A percentile compares a stretch with the other conserved stretches of the same genome.
phyloP scores from a whole-genome alignment of 495 filamentous ascomycete genomes.

The Xylaria castorea region DNA sequence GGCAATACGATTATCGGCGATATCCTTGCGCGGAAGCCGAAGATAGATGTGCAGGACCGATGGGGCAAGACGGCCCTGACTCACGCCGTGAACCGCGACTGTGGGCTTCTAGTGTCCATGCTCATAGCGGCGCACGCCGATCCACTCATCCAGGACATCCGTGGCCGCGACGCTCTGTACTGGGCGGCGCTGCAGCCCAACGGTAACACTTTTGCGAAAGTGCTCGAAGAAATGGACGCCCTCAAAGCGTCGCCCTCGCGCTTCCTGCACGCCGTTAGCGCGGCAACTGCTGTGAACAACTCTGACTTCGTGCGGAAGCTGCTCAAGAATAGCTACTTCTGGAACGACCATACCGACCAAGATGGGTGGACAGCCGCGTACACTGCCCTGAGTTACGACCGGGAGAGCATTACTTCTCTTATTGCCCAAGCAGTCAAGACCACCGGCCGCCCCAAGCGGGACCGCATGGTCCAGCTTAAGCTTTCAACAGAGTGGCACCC shows the following conservation, averaged over 20 bases:
- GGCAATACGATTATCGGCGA: too few relatives aligned
- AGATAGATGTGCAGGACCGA: too few relatives aligned
- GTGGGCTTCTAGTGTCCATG: too few relatives aligned
- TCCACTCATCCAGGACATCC: too few relatives aligned
- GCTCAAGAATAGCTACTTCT: not conserved
- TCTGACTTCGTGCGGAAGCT: not conserved
- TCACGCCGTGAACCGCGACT: too few relatives aligned
- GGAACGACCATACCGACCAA: not conserved
- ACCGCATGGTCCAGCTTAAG: not conserved
- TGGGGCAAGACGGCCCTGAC: too few relatives aligned
- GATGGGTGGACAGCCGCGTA: slow-evolving; percentile 1
- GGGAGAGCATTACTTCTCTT: not conserved
- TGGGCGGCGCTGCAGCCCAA: not conserved
- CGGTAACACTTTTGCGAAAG: not conserved
- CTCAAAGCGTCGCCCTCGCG: not conserved
- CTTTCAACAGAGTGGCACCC: not conserved
- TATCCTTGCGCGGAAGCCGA: too few relatives aligned
- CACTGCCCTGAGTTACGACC: not conserved
- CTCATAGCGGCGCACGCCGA: too few relatives aligned
- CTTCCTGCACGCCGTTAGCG: not conserved
- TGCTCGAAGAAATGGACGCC: not conserved
- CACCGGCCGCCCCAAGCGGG: not conserved
- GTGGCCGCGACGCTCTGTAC: not conserved
- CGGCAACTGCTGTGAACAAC: not conserved
- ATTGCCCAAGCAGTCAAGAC: not conserved